These are phyloP conservation scores for barley (Hordeum vulgare) DNA, from an alignment of 176 grass and related monocot species.

Conservation along the genomic window MorexV3_pseudomolecules_assembly NC_058521.1:33968824-33969323, in stretches of 20 bases:
- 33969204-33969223: background rate
- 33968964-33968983: background rate
- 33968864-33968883: slow-evolving; percentile 6
- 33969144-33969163: background rate
- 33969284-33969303: background rate
- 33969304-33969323: background rate
- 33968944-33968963: background rate
- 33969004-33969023: background rate
- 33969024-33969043: background rate
- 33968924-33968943: background rate
- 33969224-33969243: background rate
- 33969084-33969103: background rate
- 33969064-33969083: background rate
- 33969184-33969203: background rate
- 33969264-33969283: background rate
- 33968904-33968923: slow-evolving; percentile 2
- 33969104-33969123: background rate
- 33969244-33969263: background rate
- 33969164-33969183: background rate
- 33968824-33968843: background rate
- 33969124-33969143: no score
- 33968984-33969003: background rate
- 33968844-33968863: background rate
- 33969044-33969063: background rate
- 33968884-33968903: slow-evolving; percentile 12